Conservation (phyloP, 805 yeast genomes). For the Metschnikowia peoriensis region DNA sequence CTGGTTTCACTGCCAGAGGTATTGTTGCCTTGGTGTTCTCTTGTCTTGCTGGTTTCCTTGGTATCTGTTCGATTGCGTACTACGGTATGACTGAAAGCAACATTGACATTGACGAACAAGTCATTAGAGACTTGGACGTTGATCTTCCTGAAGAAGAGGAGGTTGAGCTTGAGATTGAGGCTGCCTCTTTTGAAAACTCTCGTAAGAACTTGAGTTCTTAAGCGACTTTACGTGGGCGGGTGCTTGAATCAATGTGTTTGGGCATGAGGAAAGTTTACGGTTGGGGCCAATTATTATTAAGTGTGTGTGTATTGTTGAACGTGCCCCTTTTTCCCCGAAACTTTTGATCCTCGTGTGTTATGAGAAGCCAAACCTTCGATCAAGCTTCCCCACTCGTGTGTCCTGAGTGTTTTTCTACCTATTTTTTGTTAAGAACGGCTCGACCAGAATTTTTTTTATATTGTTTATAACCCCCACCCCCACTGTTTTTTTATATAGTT, state of each 20-base stretch:
- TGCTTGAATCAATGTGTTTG: background rate
- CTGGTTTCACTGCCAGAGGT: conserved; percentile 94
- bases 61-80: conserved; percentile 69
- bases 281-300: conserved; percentile 2
- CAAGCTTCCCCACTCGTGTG: background rate
- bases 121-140: conserved; percentile 53
- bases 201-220: conserved; percentile 1
- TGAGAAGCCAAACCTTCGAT: background rate
- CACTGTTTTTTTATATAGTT: conserved; percentile 6
- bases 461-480: conserved; percentile 9
- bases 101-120: conserved; percentile 56
- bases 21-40: conserved; percentile 92
- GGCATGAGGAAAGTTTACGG: background rate
- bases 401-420: conserved; percentile 1
- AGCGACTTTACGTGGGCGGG: background rate
- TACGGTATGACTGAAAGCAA: conserved; percentile 87
- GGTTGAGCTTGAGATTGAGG: conserved; percentile 14
- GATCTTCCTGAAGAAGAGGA: conserved; percentile 38
- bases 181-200: conserved; percentile 5
- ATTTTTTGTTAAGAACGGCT: conserved; percentile 17
- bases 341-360: background rate
- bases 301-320: conserved; percentile 14
- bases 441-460: conserved; percentile 14
- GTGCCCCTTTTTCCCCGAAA: background rate
- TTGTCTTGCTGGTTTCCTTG: conserved; percentile 78